Percentiles rank a stretch among this genome's conserved stretches.
Evolutionary conservation across 2,329 filamentous ascomycete species (phyloP).

Genomic region (Trichophyton verrucosum): DNA sequence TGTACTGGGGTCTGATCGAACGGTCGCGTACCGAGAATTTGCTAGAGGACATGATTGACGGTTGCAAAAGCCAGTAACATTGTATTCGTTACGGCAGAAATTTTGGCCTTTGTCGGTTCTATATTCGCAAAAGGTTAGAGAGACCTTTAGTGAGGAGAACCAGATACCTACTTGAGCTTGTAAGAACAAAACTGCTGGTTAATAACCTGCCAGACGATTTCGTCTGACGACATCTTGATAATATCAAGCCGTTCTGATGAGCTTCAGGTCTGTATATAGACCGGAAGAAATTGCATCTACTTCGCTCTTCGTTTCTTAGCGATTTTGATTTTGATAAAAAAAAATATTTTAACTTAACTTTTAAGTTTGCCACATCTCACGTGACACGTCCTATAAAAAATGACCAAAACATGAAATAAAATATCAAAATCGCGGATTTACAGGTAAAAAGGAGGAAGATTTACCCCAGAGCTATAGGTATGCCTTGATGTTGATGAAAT

Average conservation of each 20-base stretch:
- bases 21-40: conserved; percentile 84
- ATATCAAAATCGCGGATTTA: neutral
- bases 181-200: conserved; percentile 92
- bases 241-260: neutral
- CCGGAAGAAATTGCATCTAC: neutral
- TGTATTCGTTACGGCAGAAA: conserved; percentile 94
- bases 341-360: neutral
- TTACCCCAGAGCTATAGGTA: neutral
- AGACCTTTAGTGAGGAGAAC: neutral
- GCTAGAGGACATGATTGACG: conserved; percentile 81
- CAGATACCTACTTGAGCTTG: conserved; percentile 63
- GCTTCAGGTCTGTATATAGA: neutral
- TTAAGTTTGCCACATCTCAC: neutral
- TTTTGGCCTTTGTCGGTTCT: conserved; percentile 75
- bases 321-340: neutral
- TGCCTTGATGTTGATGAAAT: neutral
- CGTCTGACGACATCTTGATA: conserved; percentile 66
- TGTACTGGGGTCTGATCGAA: conserved; percentile 68
- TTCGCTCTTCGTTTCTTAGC: neutral
- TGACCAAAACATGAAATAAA: neutral
- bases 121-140: conserved; percentile 11
- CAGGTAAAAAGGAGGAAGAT: no score
- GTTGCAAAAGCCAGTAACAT: conserved; percentile 71
- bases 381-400: neutral
- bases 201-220: conserved; percentile 95